Evolutionary conservation across 176 grass and related monocot species (phyloP).

Genomic region (Juncus inflexus): DNA sequence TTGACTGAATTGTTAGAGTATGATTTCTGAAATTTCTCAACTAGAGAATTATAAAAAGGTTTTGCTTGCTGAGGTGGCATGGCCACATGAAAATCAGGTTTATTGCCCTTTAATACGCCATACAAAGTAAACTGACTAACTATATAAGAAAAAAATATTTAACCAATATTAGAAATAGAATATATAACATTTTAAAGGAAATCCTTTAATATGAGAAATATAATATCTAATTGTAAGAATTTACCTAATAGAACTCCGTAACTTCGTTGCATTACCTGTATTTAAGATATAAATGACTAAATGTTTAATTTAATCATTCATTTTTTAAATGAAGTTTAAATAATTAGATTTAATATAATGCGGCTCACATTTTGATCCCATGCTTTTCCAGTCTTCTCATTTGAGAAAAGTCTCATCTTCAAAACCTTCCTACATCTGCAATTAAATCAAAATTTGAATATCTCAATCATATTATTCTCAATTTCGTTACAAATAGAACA

Average conservation of each 20-base stretch:
- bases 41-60: slow-evolving; percentile 71
- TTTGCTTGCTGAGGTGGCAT: slow-evolving; percentile 93
- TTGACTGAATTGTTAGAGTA: slow-evolving; percentile 59
- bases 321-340: background rate
- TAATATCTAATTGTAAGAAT: too few species aligned
- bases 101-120: slow-evolving; percentile 90
- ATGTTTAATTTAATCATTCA: slow-evolving; percentile 2
- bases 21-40: slow-evolving; percentile 74
- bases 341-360: slow-evolving; percentile 11
- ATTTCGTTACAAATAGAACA: background rate
- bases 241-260: slow-evolving; percentile 76
- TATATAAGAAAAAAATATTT: slow-evolving; percentile 28
- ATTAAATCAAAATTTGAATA: background rate
- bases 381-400: slow-evolving; percentile 64
- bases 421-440: slow-evolving; percentile 79
- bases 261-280: slow-evolving; percentile 75
- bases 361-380: slow-evolving; percentile 87
- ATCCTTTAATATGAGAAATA: background rate
- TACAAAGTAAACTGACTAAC: slow-evolving; percentile 98
- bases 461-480: too few species aligned
- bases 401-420: slow-evolving; percentile 88
- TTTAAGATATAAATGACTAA: slow-evolving; percentile 1
- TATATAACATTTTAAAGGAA: slow-evolving; percentile 3
- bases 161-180: slow-evolving; percentile 16
- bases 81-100: slow-evolving; percentile 96